Base-by-base conservation (phyloP, 2,329 filamentous ascomycete genomes). In the Fusarium chaquense region DNA sequence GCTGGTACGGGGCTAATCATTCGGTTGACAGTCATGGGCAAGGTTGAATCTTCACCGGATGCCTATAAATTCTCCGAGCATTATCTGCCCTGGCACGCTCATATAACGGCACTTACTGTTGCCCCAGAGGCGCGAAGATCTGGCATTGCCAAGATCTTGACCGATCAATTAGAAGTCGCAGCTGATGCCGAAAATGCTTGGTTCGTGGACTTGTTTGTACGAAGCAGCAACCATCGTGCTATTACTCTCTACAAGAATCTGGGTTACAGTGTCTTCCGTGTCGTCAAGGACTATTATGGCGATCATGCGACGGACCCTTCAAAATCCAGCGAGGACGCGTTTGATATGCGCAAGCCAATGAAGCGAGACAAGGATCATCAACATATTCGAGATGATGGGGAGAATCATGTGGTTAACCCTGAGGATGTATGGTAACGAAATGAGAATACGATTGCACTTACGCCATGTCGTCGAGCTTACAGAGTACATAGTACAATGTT, bases 11-110 rank as follows among this genome's bases (percentile, higher is more conserved):
- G 33, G 58, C 70, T 69, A 63, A 79, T 78, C 53, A 77, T 74
- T 61, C 56, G 45, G n/a, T 66, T 54, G 65, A 93, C 71, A 97
- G 94, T 99, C 78, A 97, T 99, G 88, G 96, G 95, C 77, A 99
- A 99, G 83, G 88, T 97, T 65, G 95, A 98, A 83, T 90, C 93
- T 69, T 97, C 93, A 57, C 91, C 92, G 18, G 85, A 92, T 45
- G 89, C 90, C 55, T 88, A 92, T 78, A 86, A 89, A 63, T 89
- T 89, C 75, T 96, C 93, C 51, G 86, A 91, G 75, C 94, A 98
- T 82, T 97, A 97, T 82, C 91, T 97, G n/a, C 95, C 95, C n/a
- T 98, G 94, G 93, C 96, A 99, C 82, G 95, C 94, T 22, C 96
- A 99, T 81, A 97, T 99, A 77, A 99, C 96, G 6, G 96, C 95